Base-by-base conservation (phyloP, 1,284 basidiomycete species). In the Ceratorhiza oryzae-sativae region DNA sequence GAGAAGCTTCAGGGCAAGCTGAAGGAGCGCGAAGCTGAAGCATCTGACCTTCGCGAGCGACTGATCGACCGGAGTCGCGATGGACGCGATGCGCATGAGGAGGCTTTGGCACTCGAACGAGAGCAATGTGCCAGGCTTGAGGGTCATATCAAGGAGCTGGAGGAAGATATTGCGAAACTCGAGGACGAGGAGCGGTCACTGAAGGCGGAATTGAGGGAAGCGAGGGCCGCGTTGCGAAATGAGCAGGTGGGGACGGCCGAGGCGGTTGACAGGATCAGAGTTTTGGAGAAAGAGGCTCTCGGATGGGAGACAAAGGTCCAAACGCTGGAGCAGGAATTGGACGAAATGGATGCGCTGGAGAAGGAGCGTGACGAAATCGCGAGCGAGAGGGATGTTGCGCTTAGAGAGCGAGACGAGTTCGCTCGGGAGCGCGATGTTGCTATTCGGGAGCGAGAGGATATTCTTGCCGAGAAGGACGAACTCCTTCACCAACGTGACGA, bases 341-440 rank as follows among this genome's bases (percentile, higher is more conserved):
- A 83, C 74, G 85, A 87, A 18, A 76, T 83, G 42, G 84, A 87
- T 75, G 82, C 78, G 58, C 9, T 70, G 39, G 55, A 30, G 15
- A 53, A 36, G 13, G 80, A 82, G 45, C 76, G 87, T 3, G 78
- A 78, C 9, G 82, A 82, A 49, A 76, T 84, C 45, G 79, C 84
- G 60, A 84, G 79, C 2, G 87, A 48, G 20, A 30, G 67, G 42
- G 67, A 70, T 25, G 41, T 27, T 23, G 53, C 53, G 15, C 30
- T 70, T 10, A 34, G 42, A 1, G 62, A 73, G 32, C 87, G 88
- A 76, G 88, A 87, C 0, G 89, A 91, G 75, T 80, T 78, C 25
- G 84, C 84, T 13, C 79, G 90, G 56, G 87, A 87, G 76, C 85
- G 81, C 70, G 87, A 84, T 41, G 84, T 84, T 73, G 90, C 90